Conservation (phyloP, 2,329 filamentous ascomycete species). For the Monilinia fructicola region DNA sequence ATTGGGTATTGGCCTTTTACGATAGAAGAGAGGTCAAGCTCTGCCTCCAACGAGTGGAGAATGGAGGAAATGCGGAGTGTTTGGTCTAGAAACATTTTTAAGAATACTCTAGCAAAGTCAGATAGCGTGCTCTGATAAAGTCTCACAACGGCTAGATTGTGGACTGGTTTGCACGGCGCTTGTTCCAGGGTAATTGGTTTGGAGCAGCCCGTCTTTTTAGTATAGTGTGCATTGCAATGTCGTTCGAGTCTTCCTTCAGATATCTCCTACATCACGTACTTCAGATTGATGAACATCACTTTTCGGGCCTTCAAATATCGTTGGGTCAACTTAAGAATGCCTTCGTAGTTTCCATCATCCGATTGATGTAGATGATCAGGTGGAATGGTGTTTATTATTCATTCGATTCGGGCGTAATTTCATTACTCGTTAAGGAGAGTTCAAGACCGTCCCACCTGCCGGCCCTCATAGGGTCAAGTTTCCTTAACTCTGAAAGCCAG, state of each 20-base stretch:
- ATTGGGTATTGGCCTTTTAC: background rate
- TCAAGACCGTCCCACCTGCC: constrained; percentile 42
- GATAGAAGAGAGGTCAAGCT: background rate
- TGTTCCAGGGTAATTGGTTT: background rate
- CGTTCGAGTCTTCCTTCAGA: background rate
- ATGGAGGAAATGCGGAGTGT: no score
- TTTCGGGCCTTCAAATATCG: background rate
- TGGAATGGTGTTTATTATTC: background rate
- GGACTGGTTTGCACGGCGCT: background rate
- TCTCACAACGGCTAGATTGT: background rate
- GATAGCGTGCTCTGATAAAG: background rate
- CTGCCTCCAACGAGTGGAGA: background rate
- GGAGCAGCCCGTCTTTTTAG: background rate
- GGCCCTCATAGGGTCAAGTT: constrained; percentile 39
- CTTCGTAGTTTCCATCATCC: background rate
- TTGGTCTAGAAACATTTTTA: background rate
- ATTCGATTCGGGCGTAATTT: background rate
- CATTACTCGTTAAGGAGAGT: constrained; percentile 18
- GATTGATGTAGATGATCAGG: background rate
- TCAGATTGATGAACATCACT: background rate
- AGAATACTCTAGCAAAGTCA: background rate
- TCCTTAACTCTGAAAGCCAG: constrained; percentile 39
- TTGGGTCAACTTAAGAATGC: background rate
- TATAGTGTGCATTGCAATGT: background rate
- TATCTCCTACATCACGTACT: background rate